Percentiles rank a stretch among this genome's conserved stretches.
Evolutionary conservation across 1,139 yeast species (phyloP).

Genomic region (Arxiozyma slooffiae): DNA sequence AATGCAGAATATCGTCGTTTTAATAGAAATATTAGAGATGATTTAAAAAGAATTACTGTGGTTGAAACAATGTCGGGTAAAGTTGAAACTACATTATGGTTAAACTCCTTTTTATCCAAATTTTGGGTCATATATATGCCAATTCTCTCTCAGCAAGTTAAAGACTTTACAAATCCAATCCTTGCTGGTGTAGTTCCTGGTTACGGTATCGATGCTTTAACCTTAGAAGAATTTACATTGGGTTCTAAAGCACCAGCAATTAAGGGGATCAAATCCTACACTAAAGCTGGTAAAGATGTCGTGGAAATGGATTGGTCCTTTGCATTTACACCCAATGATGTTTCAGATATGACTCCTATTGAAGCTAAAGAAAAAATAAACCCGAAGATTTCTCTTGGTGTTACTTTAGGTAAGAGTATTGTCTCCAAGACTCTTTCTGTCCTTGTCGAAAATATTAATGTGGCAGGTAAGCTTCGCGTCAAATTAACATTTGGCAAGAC

Average conservation of each 20-base stretch:
- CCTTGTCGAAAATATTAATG: constrained; percentile 68
- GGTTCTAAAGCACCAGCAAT: constrained; percentile 75
- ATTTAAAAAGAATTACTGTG: constrained; percentile 53
- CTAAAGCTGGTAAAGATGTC: constrained; percentile 53
- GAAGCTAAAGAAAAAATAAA: constrained; percentile 61
- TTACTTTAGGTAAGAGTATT: constrained; percentile 68
- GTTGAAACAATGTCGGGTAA: constrained; percentile 51
- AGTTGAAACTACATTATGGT: constrained; percentile 70
- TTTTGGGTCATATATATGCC: constrained; percentile 88
- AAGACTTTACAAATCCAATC: constrained; percentile 53
- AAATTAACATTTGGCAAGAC: constrained; percentile 50
- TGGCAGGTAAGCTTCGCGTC: constrained; percentile 61
- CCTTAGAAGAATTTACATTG: constrained; percentile 65
- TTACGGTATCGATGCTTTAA: constrained; percentile 62
- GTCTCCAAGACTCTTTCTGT: constrained; percentile 67
- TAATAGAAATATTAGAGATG: constrained; percentile 63
- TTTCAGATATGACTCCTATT: constrained; percentile 70
- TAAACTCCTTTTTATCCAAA: constrained; percentile 63
- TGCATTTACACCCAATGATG: constrained; percentile 70
- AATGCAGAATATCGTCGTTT: constrained; percentile 64
- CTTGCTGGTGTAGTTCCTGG: constrained; percentile 71
- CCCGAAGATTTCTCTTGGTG: constrained; percentile 72
- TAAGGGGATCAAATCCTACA: constrained; percentile 59
- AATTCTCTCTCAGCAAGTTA: constrained; percentile 66
- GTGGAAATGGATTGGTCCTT: constrained; percentile 81